phyloP scores from a whole-genome alignment of 352 stramenopile species.

The Peronosclerospora sorghi region DNA sequence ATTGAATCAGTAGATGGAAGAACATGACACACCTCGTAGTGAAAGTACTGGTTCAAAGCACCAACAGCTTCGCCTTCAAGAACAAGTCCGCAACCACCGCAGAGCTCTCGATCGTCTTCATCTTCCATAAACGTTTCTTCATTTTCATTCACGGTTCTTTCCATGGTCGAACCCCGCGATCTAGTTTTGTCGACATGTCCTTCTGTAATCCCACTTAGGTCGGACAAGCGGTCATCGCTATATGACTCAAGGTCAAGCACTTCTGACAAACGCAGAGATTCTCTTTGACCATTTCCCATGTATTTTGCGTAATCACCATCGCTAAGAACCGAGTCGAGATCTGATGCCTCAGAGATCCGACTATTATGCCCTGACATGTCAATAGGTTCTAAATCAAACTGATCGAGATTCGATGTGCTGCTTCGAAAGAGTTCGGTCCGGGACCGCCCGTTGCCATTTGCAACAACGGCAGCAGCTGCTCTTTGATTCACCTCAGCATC shows the following conservation, averaged over 20 bases:
- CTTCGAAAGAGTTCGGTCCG: conserved; percentile 20
- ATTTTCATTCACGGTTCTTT: conserved; percentile 22
- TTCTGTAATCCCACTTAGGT: conserved; percentile 49
- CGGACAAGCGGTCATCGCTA: conserved; percentile 35
- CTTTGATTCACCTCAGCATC: conserved; percentile 18
- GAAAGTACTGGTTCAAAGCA: conserved; percentile 75
- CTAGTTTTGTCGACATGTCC: conserved; percentile 14
- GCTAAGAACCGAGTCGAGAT: conserved; percentile 45
- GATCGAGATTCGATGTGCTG: conserved; percentile 36
- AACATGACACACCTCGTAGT: conserved; percentile 41
- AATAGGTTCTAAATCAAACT: conserved; percentile 59
- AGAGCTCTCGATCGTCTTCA: conserved; percentile 61
- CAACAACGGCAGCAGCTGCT: conserved; percentile 19
- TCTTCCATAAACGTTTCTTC: conserved; percentile 45
- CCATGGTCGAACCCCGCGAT: conserved; percentile 18
- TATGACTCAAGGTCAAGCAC: conserved; percentile 66
- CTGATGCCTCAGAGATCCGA: conserved; percentile 53
- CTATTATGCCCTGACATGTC: conserved; percentile 29
- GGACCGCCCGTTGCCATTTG: conserved; percentile 15
- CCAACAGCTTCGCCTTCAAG: conserved; percentile 71
- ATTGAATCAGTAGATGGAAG: background rate
- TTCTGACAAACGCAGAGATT: conserved; percentile 66
- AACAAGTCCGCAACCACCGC: conserved; percentile 51
- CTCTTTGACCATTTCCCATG: conserved; percentile 32
- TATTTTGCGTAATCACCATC: conserved; percentile 58